Base-by-base conservation (phyloP, 805 yeast genomes). In the Cyberlindnera bimundalis region DNA sequence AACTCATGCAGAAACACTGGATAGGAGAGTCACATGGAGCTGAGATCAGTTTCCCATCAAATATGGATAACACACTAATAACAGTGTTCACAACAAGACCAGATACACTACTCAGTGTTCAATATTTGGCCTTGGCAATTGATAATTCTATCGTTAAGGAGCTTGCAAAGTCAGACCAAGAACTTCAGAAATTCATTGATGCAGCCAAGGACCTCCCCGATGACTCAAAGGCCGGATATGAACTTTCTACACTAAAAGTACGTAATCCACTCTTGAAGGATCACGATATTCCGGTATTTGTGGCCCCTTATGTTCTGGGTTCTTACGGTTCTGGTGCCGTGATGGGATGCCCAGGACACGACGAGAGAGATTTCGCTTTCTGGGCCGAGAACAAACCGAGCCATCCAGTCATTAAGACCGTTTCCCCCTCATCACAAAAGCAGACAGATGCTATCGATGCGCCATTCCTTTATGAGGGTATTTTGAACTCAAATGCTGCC, bases 291-390 rank as follows among this genome's bases (percentile, higher is more conserved):
- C 97, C 97, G 0, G 78, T 91, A 0, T 93, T 76, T 65, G 90
- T 74, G 2, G 96, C 98, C 0, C 96, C 96, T 0, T 93, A 90
- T 60, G 98, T 91, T 1, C 59, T 91, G 26, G 79, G 84, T 4
- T 66, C 74, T 4, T 91, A 91, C 57, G 97, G 97, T 1, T 78
- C 78, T 42, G 96, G 96, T 29, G 96, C 96, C 1, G 98, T 91
- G 0, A 91, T 93, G 98, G 99, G 99, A 2, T 87, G 95, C 53
- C 99, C 99, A 2, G 96, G 84, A 0, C 97, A 90, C 60, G 98
- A 93, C 61, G 67, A 69, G 33, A 73, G 98, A 46, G 99, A 93
- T 56, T 77, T 58, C 52, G 85, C 71, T 7, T 91, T 93, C 57
- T 91, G 97, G 96, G 52, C 58, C 3, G 55, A 65, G 32, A 85